Percentiles rank a stretch among this genome's conserved stretches.
These are phyloP conservation scores for Lathyrus sativus DNA, from an alignment of 306 rosid species.

Conservation along the genomic window DNA sequence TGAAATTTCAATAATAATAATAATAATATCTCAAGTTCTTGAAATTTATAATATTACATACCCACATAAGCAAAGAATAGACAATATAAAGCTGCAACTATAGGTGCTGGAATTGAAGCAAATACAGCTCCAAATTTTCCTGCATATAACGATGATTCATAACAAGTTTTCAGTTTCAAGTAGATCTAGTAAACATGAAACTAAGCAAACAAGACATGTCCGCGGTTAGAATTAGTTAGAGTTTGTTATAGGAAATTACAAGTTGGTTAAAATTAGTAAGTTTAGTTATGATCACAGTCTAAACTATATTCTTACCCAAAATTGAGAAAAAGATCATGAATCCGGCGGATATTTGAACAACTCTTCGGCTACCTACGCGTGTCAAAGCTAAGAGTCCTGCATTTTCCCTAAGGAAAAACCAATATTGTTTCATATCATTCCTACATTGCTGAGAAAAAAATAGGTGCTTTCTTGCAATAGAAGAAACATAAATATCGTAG, in stretches of 20 bases:
- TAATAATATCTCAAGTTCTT: neutral
- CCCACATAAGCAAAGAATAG: constrained; percentile 97
- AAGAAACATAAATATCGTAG: neutral
- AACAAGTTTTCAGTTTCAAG: constrained; percentile 8
- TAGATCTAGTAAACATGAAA: constrained; percentile 10
- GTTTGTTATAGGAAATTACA: too few species aligned
- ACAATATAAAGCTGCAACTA: constrained; percentile 84
- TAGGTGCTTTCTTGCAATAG: neutral
- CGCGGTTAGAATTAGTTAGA: too few species aligned
- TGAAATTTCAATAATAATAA: neutral
- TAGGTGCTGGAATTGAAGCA: constrained; percentile 94
- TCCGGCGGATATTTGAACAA: constrained; percentile 89
- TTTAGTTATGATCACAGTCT: too few species aligned
- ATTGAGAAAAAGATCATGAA: constrained; percentile 97
- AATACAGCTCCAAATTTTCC: constrained; percentile 97
- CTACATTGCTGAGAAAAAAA: constrained; percentile 6
- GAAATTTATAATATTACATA: constrained; percentile 45
- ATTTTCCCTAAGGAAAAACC: constrained; percentile 61
- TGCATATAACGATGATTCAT: constrained; percentile 35
- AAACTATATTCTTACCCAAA: constrained; percentile 53
- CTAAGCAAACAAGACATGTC: neutral
- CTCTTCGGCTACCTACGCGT: constrained; percentile 96
- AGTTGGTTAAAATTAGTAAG: too few species aligned
- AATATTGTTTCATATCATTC: neutral
- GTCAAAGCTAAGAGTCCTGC: constrained; percentile 94